Percentiles rank a stretch among this genome's conserved stretches.
Evolutionary conservation across 2,329 filamentous ascomycete species (phyloP).

Genomic region (Ophiostoma populinum): DNA sequence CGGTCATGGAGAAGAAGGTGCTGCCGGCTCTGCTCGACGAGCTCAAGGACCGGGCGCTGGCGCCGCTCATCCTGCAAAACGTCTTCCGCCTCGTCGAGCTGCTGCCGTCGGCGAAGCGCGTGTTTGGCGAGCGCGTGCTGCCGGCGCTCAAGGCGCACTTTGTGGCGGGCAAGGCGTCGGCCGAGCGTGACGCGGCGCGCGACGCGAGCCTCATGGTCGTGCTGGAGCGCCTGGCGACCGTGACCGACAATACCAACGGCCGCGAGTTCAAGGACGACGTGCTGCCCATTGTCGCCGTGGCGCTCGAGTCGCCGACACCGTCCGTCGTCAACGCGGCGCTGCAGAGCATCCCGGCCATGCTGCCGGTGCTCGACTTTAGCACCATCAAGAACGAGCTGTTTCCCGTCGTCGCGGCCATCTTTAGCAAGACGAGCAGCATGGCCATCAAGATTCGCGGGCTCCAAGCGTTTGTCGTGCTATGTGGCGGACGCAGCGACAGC

Average conservation of each 20-base stretch:
- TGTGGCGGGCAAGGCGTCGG: constrained; percentile 35
- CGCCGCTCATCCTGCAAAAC: constrained; percentile 76
- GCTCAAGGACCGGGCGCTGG: constrained; percentile 75
- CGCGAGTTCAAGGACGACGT: constrained; percentile 95
- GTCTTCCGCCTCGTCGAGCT: constrained; percentile 77
- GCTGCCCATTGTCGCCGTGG: constrained; percentile 66
- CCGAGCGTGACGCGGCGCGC: constrained; percentile 63
- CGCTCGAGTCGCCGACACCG: constrained; percentile 78
- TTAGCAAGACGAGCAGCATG: constrained; percentile 82
- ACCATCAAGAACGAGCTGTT: constrained; percentile 97
- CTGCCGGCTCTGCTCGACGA: constrained; percentile 80
- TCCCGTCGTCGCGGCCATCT: constrained; percentile 76
- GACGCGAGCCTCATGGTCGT: constrained; percentile 87
- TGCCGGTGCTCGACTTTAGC: constrained; percentile 83
- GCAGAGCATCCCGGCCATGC: constrained; percentile 57
- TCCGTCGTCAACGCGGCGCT: constrained; percentile 76
- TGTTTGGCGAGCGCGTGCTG: constrained; percentile 75
- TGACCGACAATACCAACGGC: constrained; percentile 67
- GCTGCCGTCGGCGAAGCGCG: constrained; percentile 58
- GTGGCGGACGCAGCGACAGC: constrained; percentile 49
- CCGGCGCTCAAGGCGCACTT: constrained; percentile 75
- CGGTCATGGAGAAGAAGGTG: constrained; percentile 88
- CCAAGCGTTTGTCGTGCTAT: constrained; percentile 78
- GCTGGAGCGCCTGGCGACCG: constrained; percentile 61
- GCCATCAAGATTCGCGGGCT: constrained; percentile 87